A percentile compares a stretch with the other conserved stretches of the same genome.
These are phyloP conservation scores for Volvariella volvacea DNA, from an alignment of 1,284 basidiomycete genomes.

Conservation along the genomic window DNA sequence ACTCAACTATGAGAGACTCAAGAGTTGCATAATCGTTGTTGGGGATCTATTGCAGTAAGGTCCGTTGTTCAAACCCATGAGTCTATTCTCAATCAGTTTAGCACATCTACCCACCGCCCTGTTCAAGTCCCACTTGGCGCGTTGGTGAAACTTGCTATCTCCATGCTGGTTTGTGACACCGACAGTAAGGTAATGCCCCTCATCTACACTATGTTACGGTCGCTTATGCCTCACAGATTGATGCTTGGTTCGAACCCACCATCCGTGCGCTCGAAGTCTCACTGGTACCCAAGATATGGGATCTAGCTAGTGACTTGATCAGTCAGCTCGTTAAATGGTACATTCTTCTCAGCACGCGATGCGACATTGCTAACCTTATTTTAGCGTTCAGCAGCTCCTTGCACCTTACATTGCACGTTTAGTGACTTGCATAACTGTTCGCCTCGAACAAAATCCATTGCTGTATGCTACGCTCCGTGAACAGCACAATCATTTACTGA, in stretches of 20 bases:
- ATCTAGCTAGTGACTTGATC: slow-evolving; percentile 45
- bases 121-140: slow-evolving; percentile 70
- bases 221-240: slow-evolving; percentile 27
- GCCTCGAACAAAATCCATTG: slow-evolving; percentile 49
- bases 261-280: slow-evolving; percentile 48
- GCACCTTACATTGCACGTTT: slow-evolving; percentile 46
- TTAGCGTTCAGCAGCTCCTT: slow-evolving; percentile 45
- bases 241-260: slow-evolving; percentile 41
- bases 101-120: slow-evolving; percentile 55
- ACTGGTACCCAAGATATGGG: slow-evolving; percentile 47
- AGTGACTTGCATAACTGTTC: slow-evolving; percentile 43
- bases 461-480: slow-evolving; percentile 33
- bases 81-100: slow-evolving; percentile 18
- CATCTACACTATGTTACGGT: slow-evolving; percentile 3
- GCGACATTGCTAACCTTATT: slow-evolving; percentile 2
- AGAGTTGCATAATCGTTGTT: slow-evolving; percentile 45
- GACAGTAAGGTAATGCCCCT: slow-evolving; percentile 40
- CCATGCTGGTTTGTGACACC: slow-evolving; percentile 50
- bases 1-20: slow-evolving; percentile 53
- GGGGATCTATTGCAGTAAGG: slow-evolving; percentile 45
- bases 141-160: slow-evolving; percentile 42
- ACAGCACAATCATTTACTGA: slow-evolving; percentile 1
- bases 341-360: slow-evolving; percentile 10
- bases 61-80: not conserved
- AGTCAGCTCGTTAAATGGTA: slow-evolving; percentile 44